These are phyloP conservation scores for Mollisia scopiformis DNA, from an alignment of 2,329 filamentous ascomycete species.

Conservation along the genomic window DNA sequence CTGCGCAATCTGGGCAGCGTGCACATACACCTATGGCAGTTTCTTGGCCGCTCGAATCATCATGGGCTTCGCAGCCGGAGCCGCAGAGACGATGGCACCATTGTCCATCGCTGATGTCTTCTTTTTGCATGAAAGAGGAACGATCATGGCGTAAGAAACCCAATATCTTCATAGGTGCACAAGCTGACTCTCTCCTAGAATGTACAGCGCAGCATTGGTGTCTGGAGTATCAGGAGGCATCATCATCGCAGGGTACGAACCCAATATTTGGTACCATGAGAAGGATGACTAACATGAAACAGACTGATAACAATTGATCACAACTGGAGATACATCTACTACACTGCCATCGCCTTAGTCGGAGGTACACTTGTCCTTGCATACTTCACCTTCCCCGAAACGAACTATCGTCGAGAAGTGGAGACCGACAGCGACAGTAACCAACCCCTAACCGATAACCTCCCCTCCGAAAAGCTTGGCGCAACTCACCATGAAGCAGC, in stretches of 20 bases:
- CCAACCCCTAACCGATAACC: neutral
- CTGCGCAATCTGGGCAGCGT: conserved; percentile 18
- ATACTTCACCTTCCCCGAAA: conserved; percentile 59
- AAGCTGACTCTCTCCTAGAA: conserved; percentile 5
- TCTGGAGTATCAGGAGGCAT: conserved; percentile 51
- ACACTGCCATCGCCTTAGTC: conserved; percentile 53
- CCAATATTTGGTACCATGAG: conserved; percentile 47
- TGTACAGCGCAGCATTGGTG: conserved; percentile 36
- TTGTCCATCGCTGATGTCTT: conserved; percentile 62
- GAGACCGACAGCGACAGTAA: neutral
- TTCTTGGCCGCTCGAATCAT: conserved; percentile 26
- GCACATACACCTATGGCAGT: conserved; percentile 21
- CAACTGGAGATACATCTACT: conserved; percentile 55
- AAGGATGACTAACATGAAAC: conserved; percentile 1
- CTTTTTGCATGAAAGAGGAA: conserved; percentile 62
- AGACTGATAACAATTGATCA: conserved; percentile 48
- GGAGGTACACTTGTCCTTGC: conserved; percentile 50
- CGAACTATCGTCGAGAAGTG: conserved; percentile 45
- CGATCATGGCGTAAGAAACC: conserved; percentile 38
- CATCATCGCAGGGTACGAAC: conserved; percentile 53
- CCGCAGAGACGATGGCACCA: conserved; percentile 59
- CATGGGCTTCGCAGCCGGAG: conserved; percentile 33
- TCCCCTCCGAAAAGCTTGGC: neutral
- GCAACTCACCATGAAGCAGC: neutral
- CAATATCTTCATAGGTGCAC: neutral